A percentile compares a stretch with the other conserved stretches of the same genome.
Evolutionary conservation across 2,329 filamentous ascomycete genomes (phyloP).

Genomic region (Aspergillus hiratsukae): DNA sequence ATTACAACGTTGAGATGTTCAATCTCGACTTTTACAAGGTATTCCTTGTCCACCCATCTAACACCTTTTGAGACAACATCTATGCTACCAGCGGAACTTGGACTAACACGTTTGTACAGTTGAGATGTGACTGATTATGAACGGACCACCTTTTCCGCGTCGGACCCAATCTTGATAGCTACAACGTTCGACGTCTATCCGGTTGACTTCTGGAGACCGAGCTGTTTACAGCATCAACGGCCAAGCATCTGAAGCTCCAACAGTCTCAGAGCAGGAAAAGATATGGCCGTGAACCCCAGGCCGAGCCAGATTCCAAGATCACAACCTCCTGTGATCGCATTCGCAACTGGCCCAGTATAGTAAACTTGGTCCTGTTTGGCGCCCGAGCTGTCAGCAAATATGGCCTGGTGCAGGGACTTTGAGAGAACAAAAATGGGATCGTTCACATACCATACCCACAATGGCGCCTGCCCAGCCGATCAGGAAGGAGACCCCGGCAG

Average conservation of each 20-base stretch:
- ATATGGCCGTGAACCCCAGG: constrained; percentile 30
- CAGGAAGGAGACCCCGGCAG: constrained; percentile 35
- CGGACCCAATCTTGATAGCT: neutral
- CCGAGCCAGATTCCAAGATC: constrained; percentile 38
- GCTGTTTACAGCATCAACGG: constrained; percentile 16
- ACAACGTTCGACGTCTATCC: neutral
- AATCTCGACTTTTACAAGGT: neutral
- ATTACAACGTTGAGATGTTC: too few relatives aligned
- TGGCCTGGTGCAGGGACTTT: neutral
- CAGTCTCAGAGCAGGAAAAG: constrained; percentile 32
- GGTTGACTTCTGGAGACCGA: neutral
- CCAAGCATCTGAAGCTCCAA: constrained; percentile 29
- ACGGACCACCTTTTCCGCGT: neutral
- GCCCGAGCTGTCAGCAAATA: constrained; percentile 1
- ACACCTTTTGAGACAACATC: neutral
- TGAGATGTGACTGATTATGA: too few relatives aligned
- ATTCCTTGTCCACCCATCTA: neutral
- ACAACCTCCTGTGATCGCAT: constrained; percentile 25
- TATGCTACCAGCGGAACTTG: neutral
- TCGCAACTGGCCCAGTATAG: constrained; percentile 36
- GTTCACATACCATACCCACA: constrained; percentile 33
- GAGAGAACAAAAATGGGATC: neutral
- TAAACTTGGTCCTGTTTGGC: constrained; percentile 32
- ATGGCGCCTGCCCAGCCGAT: constrained; percentile 40
- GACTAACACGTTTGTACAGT: neutral